These are phyloP conservation scores for Lantana camara DNA, from an alignment of 257 asterid species.

Conservation along the genomic window DNA sequence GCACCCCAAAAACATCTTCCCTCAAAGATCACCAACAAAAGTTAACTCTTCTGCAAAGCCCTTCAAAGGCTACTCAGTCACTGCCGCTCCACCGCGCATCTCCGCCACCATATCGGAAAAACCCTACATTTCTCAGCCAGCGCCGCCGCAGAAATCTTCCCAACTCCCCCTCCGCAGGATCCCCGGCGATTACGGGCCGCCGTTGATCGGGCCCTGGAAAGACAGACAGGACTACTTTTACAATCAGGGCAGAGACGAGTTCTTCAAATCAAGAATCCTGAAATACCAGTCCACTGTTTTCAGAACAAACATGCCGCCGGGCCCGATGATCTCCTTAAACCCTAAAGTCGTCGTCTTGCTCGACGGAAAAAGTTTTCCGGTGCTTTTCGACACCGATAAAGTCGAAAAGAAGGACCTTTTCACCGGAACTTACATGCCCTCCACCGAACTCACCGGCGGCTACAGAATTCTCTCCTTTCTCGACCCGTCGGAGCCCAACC, in stretches of 20 bases:
- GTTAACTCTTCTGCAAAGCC: background rate
- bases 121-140: slow-evolving; percentile 25
- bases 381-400: slow-evolving; percentile 63
- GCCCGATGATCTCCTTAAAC: slow-evolving; percentile 64
- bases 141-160: slow-evolving; percentile 18
- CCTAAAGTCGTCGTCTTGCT: slow-evolving; percentile 77
- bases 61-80: background rate
- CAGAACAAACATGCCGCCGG: slow-evolving; percentile 90
- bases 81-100: slow-evolving; percentile 23
- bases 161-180: slow-evolving; percentile 48
- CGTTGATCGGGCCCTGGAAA: slow-evolving; percentile 68
- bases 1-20: slow-evolving; percentile 24
- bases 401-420: slow-evolving; percentile 85
- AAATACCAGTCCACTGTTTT: slow-evolving; percentile 77
- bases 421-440: slow-evolving; percentile 86
- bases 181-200: slow-evolving; percentile 82
- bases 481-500: slow-evolving; percentile 86
- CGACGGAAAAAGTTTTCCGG: slow-evolving; percentile 84
- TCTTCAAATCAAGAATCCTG: slow-evolving; percentile 64
- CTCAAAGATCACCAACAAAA: slow-evolving; percentile 21
- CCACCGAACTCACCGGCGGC: slow-evolving; percentile 79
- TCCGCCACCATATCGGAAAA: slow-evolving; percentile 45
- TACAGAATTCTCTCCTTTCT: slow-evolving; percentile 70
- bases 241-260: slow-evolving; percentile 79
- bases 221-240: slow-evolving; percentile 81